Conservation (phyloP, 257 asterid genomes). For the Penstemon eatonii region DNA sequence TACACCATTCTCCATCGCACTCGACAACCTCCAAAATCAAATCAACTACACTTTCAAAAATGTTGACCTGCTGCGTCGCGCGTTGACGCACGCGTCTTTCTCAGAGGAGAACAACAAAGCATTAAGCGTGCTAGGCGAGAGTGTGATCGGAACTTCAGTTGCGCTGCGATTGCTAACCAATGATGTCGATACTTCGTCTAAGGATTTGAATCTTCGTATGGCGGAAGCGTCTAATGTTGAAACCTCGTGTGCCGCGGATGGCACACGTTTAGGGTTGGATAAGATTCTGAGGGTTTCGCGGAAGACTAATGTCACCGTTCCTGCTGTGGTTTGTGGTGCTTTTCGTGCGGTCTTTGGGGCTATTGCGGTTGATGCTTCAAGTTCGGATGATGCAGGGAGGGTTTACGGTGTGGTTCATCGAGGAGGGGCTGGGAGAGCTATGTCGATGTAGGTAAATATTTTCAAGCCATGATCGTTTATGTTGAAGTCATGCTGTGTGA, state of each 20-base stretch:
- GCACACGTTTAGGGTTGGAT: constrained; percentile 55
- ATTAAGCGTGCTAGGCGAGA: constrained; percentile 57
- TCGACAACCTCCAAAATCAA: constrained; percentile 54
- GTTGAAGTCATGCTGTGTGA: too few relatives aligned
- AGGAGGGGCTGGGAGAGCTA: constrained; percentile 29
- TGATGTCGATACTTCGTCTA: constrained; percentile 51
- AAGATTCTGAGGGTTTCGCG: constrained; percentile 63
- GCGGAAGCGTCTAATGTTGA: constrained; percentile 51
- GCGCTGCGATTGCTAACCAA: constrained; percentile 40
- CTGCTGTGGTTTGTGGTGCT: constrained; percentile 77
- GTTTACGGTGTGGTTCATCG: constrained; percentile 39
- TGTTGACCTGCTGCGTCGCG: constrained; percentile 55
- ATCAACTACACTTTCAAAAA: constrained; percentile 61
- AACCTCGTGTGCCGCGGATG: constrained; percentile 54
- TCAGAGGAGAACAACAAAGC: constrained; percentile 86
- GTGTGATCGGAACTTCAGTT: constrained; percentile 45
- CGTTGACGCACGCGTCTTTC: constrained; percentile 79
- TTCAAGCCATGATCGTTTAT: too few relatives aligned
- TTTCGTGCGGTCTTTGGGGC: constrained; percentile 78
- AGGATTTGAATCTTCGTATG: constrained; percentile 51
- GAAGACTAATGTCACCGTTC: constrained; percentile 54
- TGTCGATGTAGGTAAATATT: constrained; percentile 41
- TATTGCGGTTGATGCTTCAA: constrained; percentile 58
- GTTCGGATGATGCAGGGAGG: constrained; percentile 49
- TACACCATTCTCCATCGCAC: constrained; percentile 61